Evolutionary conservation across 169 alveolate genomes (phyloP).

Genomic region (Cryptosporidium tyzzeri): DNA sequence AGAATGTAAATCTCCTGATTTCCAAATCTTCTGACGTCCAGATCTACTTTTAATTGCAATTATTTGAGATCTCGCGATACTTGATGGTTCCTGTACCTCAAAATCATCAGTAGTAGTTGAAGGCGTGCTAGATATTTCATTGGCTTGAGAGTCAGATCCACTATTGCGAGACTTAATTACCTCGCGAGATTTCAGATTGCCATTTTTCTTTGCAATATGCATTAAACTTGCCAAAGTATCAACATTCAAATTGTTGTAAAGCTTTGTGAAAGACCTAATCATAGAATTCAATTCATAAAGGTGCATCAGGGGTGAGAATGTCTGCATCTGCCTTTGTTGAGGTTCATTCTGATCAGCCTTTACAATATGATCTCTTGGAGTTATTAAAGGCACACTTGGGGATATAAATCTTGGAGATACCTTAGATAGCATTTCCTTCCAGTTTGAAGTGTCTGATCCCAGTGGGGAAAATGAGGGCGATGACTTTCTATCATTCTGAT

Average conservation of each 20-base stretch:
- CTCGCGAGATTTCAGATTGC: conserved; percentile 36
- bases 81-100: conserved; percentile 57
- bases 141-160: conserved; percentile 4
- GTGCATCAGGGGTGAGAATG: conserved; percentile 56
- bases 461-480: conserved; percentile 27
- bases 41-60: conserved; percentile 68
- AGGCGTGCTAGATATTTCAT: background rate
- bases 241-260: conserved; percentile 63
- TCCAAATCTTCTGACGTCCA: conserved; percentile 73
- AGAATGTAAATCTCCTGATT: conserved; percentile 41
- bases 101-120: conserved; percentile 7
- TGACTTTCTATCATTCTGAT: conserved; percentile 55
- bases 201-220: conserved; percentile 69
- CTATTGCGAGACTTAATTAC: conserved; percentile 11
- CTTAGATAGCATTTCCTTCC: conserved; percentile 65
- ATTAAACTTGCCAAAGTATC: conserved; percentile 66
- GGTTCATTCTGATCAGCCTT: conserved; percentile 52
- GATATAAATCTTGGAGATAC: conserved; percentile 73
- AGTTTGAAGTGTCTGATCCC: conserved; percentile 54
- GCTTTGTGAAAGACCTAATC: conserved; percentile 70
- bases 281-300: conserved; percentile 57
- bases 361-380: conserved; percentile 4
- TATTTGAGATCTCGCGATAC: conserved; percentile 72
- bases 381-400: conserved; percentile 27
- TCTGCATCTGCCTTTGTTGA: conserved; percentile 61